Conservation (phyloP, 768 basidiomycete genomes). For the Leccinum uliginosum region DNA sequence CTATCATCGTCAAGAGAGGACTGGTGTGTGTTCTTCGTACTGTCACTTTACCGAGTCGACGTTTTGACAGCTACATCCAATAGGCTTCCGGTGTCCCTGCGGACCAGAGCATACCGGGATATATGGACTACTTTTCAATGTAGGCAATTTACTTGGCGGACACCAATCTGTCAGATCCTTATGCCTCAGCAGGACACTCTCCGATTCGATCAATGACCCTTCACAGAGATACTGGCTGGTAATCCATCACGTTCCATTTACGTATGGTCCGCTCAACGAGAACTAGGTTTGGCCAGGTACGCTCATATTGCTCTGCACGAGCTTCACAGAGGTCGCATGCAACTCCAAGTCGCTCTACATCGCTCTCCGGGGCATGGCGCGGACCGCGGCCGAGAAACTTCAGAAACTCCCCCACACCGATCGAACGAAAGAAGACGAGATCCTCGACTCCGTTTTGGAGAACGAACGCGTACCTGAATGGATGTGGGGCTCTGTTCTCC, state of each 20-base stretch:
- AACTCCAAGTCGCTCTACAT: not conserved
- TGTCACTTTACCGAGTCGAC: not conserved
- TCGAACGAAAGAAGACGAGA: not conserved
- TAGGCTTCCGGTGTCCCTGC: not conserved
- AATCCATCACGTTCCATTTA: not conserved
- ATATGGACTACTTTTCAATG: not conserved
- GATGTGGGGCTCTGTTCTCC: not conserved
- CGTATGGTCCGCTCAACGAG: not conserved
- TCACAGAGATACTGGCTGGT: not conserved
- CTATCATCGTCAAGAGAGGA: constrained; percentile 38
- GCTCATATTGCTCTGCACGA: not conserved
- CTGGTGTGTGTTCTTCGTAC: not conserved
- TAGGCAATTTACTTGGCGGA: not conserved
- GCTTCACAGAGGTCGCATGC: not conserved
- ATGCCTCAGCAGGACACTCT: not conserved
- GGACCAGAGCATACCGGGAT: not conserved
- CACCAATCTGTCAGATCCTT: not conserved
- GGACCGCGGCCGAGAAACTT: not conserved
- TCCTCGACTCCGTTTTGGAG: not conserved
- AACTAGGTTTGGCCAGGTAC: not conserved
- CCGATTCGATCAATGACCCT: not conserved
- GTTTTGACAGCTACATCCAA: not conserved
- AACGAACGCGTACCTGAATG: not conserved
- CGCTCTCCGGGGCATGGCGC: not conserved
- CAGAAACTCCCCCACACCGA: not conserved